Conservation (phyloP, 148 eudicot species). For the Persicaria maculosa region DNA sequence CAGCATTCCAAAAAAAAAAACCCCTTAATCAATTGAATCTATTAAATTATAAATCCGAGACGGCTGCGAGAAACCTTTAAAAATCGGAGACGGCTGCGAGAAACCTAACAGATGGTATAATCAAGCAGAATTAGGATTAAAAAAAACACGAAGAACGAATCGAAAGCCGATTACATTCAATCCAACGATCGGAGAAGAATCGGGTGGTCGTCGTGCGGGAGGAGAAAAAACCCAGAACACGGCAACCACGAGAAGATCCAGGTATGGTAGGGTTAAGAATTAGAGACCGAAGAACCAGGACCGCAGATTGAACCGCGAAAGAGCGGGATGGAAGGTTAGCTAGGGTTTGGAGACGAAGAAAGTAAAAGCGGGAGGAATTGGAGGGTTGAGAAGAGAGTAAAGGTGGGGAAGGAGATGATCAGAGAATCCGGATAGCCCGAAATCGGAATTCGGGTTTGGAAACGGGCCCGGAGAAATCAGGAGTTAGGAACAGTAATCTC, state of each 20-base stretch:
- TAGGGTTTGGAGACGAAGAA: conserved; percentile 7
- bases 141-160: not conserved
- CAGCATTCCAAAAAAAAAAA: no score
- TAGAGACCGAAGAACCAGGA: not conserved
- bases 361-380: not conserved
- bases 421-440: not conserved
- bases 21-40: conserved; percentile 1
- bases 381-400: not conserved
- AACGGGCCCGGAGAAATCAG: not conserved
- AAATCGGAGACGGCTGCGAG: not conserved
- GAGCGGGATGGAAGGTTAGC: not conserved
- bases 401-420: conserved; percentile 1
- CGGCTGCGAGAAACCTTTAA: no score
- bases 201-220: no score
- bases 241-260: conserved; percentile 3
- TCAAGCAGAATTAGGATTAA: not conserved
- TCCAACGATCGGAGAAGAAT: no score
- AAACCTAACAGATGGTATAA: not conserved
- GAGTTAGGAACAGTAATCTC: no score
- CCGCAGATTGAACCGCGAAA: not conserved
- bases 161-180: not conserved
- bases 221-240: not conserved
- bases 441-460: not conserved
- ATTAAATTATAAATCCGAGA: not conserved
- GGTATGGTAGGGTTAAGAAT: not conserved